phyloP scores from a whole-genome alignment of 2,329 filamentous ascomycete species.

The Arthroderma sp. region DNA sequence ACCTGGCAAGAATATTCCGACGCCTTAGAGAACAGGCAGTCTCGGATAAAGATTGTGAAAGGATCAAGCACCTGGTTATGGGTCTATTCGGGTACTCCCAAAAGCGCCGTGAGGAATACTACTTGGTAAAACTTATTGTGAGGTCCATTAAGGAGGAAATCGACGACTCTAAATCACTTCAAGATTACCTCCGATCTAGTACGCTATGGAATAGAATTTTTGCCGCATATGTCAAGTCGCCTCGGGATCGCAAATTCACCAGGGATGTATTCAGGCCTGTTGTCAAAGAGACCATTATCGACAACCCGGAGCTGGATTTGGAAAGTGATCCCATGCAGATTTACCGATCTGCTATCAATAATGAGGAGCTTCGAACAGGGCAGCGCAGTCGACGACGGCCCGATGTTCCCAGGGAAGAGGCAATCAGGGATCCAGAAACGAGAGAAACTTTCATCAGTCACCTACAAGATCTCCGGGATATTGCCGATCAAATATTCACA shows the following conservation, averaged over 20 bases:
- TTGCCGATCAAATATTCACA: slow-evolving; percentile 79
- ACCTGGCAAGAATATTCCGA: slow-evolving; percentile 78
- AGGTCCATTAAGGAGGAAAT: slow-evolving; percentile 78
- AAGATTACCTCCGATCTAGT: slow-evolving; percentile 79
- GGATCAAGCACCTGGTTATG: slow-evolving; percentile 89
- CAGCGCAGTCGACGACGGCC: slow-evolving; percentile 65
- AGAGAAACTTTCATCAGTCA: slow-evolving; percentile 87
- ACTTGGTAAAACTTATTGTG: slow-evolving; percentile 76
- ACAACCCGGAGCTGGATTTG: slow-evolving; percentile 77
- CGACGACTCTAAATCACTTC: slow-evolving; percentile 55
- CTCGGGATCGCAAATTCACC: slow-evolving; percentile 82
- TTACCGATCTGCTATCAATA: slow-evolving; percentile 88
- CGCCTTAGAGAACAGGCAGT: slow-evolving; percentile 70
- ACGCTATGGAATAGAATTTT: slow-evolving; percentile 89
- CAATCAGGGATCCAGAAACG: slow-evolving; percentile 92
- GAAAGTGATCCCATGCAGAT: slow-evolving; percentile 98
- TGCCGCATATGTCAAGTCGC: slow-evolving; percentile 75
- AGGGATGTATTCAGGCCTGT: slow-evolving; percentile 73
- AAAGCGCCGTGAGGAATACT: slow-evolving; percentile 93
- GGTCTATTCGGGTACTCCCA: slow-evolving; percentile 93
- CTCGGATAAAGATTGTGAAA: slow-evolving; percentile 81
- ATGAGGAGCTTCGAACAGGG: slow-evolving; percentile 89
- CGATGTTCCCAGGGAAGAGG: slow-evolving; percentile 78
- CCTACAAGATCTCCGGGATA: slow-evolving; percentile 82
- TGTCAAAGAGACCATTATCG: slow-evolving; percentile 83